Percentiles rank a stretch among this genome's conserved stretches.
These are phyloP conservation scores for Aquilaria malaccensis DNA, from an alignment of 345 rosid genomes.

Conservation along the genomic window DNA sequence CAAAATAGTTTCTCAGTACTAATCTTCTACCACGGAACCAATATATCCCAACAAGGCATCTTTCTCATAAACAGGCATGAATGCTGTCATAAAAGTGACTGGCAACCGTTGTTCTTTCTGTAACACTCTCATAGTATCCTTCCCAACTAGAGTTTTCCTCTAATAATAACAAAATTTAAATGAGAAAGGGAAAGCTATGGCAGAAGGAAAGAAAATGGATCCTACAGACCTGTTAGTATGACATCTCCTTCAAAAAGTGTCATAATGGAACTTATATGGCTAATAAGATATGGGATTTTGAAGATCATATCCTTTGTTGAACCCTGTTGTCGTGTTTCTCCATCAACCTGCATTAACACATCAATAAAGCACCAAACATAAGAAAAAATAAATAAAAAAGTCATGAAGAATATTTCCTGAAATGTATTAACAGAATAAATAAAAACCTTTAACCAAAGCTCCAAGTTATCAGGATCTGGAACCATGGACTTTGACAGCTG, in stretches of 20 bases:
- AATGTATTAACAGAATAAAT: conserved; percentile 2
- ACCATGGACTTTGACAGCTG: conserved; percentile 66
- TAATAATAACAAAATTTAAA: no score
- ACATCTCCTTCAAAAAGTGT: conserved; percentile 86
- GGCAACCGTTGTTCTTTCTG: no score
- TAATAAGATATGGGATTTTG: conserved; percentile 74
- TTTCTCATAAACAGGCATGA: no score
- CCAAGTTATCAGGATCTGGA: conserved; percentile 71
- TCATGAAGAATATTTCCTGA: not conserved
- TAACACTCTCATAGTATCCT: no score
- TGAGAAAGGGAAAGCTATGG: no score
- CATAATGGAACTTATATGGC: conserved; percentile 90
- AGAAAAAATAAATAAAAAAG: not conserved
- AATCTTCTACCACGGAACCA: no score
- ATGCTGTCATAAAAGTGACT: no score
- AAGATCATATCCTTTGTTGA: conserved; percentile 85
- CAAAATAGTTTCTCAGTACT: no score
- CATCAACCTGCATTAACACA: conserved; percentile 51
- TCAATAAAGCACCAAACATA: not conserved
- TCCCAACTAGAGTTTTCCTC: no score
- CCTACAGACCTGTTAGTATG: conserved; percentile 60
- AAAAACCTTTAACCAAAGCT: conserved; percentile 79
- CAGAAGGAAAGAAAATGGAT: no score
- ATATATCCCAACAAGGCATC: no score
- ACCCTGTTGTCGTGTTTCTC: conserved; percentile 71